Evolutionary conservation across 2,329 filamentous ascomycete genomes (phyloP).

Genomic region (Aureobasidium sp.): DNA sequence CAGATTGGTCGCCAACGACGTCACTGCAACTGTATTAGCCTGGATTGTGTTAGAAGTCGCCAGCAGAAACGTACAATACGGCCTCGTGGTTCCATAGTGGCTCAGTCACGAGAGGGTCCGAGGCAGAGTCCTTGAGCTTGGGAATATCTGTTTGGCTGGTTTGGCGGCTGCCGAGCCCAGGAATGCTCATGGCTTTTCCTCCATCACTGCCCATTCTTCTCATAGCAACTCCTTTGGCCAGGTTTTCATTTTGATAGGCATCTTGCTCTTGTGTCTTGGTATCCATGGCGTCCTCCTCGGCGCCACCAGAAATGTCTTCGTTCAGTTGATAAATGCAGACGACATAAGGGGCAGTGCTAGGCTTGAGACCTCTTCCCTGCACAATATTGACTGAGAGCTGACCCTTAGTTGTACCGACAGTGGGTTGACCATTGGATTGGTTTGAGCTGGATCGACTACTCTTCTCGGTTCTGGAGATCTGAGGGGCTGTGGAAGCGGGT

Average conservation of each 20-base stretch:
- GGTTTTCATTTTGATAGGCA: conserved; percentile 48
- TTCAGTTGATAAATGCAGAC: conserved; percentile 96
- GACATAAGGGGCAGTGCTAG: conserved; percentile 83
- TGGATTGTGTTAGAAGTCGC: background rate
- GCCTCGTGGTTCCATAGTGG: conserved; percentile 96
- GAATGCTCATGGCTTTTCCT: conserved; percentile 83
- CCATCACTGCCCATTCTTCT: conserved; percentile 64
- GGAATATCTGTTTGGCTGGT: conserved; percentile 86
- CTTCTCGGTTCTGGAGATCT: conserved; percentile 29
- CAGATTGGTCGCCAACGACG: conserved; percentile 82
- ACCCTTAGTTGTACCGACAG: conserved; percentile 66
- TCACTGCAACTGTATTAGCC: conserved; percentile 52
- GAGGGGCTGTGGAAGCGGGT: conserved; percentile 33
- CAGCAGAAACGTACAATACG: conserved; percentile 63
- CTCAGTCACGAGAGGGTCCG: conserved; percentile 62
- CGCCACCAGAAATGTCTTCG: conserved; percentile 87
- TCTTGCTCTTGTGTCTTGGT: conserved; percentile 12
- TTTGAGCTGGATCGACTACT: conserved; percentile 26
- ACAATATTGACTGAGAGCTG: conserved; percentile 84
- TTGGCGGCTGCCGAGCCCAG: conserved; percentile 82
- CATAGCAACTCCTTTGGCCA: conserved; percentile 40
- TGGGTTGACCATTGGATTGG: conserved; percentile 32
- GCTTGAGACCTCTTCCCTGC: conserved; percentile 73
- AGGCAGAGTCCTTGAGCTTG: conserved; percentile 51
- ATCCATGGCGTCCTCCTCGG: conserved; percentile 51